A percentile compares a stretch with the other conserved stretches of the same genome.
These are phyloP conservation scores for Glonium stellatum DNA, from an alignment of 495 filamentous ascomycete genomes.

Conservation along the genomic window DNA sequence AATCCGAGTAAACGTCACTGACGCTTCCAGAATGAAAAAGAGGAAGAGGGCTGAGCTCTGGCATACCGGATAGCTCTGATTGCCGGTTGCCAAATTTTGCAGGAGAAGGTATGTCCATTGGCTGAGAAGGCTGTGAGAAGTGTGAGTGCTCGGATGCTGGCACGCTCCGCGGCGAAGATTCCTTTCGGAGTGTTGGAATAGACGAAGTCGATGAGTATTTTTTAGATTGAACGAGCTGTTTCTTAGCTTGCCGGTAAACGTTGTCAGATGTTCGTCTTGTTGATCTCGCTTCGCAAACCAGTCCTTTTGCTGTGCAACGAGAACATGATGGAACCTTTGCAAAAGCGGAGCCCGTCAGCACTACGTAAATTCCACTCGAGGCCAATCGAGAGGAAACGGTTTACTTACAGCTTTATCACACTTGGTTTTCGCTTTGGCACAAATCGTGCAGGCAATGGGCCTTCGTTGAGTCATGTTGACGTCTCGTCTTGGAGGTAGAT, in stretches of 20 bases:
- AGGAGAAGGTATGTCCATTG: conserved; percentile 9
- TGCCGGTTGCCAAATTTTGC: conserved; percentile 18
- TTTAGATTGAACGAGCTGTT: conserved; percentile 22
- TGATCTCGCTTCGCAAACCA: conserved; percentile 25
- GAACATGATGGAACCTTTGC: conserved; percentile 25
- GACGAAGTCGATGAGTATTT: conserved; percentile 17
- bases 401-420: conserved; percentile 30
- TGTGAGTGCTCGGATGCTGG: conserved; percentile 7
- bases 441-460: conserved; percentile 51
- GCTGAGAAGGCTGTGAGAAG: conserved; percentile 8
- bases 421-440: conserved; percentile 49
- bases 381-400: not conserved
- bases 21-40: conserved; percentile 20
- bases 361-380: not conserved
- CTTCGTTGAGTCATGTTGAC: conserved; percentile 4
- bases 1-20: conserved; percentile 20
- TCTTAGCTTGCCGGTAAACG: conserved; percentile 23
- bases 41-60: conserved; percentile 16
- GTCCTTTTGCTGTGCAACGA: conserved; percentile 27
- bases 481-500: not conserved
- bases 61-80: conserved; percentile 7
- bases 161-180: conserved; percentile 20
- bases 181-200: conserved; percentile 15
- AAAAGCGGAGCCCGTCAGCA: not conserved
- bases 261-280: conserved; percentile 28